Conservation (phyloP, 2,329 filamentous ascomycete genomes). For the Sclerotinia minor region DNA sequence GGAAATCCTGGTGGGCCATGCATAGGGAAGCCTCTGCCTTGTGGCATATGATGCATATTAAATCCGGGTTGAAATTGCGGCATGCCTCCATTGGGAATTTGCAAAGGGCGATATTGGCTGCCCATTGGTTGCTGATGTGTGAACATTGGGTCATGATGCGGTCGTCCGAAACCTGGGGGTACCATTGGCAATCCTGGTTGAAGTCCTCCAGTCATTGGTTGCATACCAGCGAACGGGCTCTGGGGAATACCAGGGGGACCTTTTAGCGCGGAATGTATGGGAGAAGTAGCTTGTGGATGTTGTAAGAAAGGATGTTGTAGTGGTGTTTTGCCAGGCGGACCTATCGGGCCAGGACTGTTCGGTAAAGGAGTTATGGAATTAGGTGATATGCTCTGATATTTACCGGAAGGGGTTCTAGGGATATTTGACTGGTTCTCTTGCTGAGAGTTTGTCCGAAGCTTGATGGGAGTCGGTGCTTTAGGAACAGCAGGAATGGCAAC, state of each 20-base stretch:
- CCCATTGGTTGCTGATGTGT: constrained; percentile 55
- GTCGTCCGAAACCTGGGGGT: constrained; percentile 47
- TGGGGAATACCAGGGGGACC: constrained; percentile 55
- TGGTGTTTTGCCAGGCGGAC: constrained; percentile 59
- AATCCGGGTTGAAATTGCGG: constrained; percentile 57
- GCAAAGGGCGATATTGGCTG: constrained; percentile 56
- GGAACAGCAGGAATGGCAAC: constrained; percentile 78
- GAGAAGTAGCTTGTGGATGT: constrained; percentile 65
- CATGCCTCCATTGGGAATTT: constrained; percentile 49
- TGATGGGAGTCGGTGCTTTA: constrained; percentile 78
- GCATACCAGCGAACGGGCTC: constrained; percentile 49
- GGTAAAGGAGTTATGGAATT: constrained; percentile 64
- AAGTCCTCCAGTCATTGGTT: constrained; percentile 58
- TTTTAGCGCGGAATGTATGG: constrained; percentile 57
- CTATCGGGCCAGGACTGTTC: constrained; percentile 63
- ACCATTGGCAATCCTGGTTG: constrained; percentile 47
- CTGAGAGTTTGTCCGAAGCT: constrained; percentile 68
- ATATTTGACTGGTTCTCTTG: constrained; percentile 69
- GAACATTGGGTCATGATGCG: constrained; percentile 54
- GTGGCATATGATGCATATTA: constrained; percentile 59
- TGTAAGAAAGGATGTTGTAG: constrained; percentile 53
- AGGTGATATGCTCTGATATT: constrained; percentile 60
- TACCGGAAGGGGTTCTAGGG: constrained; percentile 62
- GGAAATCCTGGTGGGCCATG: constrained; percentile 57
- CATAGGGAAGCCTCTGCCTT: constrained; percentile 46